phyloP scores from a whole-genome alignment of 139 green algal species.

The Picochlorum sp. region DNA sequence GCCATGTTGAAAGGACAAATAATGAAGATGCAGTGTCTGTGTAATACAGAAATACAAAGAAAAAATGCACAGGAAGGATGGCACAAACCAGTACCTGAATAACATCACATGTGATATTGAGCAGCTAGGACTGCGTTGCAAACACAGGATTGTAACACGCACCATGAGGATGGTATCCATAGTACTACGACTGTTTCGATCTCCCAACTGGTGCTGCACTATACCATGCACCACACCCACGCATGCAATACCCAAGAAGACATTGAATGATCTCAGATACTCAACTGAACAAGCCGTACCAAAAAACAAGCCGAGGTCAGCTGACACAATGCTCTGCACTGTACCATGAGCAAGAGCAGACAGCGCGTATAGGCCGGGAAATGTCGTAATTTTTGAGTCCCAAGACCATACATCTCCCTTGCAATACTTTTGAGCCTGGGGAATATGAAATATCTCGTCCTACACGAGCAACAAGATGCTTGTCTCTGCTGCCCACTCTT shows the following conservation, averaged over 20 bases:
- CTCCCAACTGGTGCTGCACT: no score
- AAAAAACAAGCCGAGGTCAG: background rate
- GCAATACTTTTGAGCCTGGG: constrained; percentile 80
- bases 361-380: constrained; percentile 81
- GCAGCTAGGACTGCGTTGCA: background rate
- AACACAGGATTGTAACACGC: no score
- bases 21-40: constrained; percentile 74
- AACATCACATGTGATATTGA: background rate
- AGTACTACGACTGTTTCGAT: no score
- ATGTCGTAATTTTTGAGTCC: constrained; percentile 93
- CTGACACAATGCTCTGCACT: no score
- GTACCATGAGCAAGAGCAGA: constrained; percentile 9
- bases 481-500: no score
- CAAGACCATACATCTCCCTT: constrained; percentile 51
- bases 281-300: background rate
- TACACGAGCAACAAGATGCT: constrained; percentile 21
- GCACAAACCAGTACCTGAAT: constrained; percentile 28
- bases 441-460: constrained; percentile 92
- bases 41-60: constrained; percentile 87
- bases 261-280: background rate
- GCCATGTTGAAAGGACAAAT: constrained; percentile 47
- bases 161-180: no score
- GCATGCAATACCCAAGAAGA: no score
- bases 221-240: no score
- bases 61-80: constrained; percentile 75